Percentiles rank a stretch among this genome's conserved stretches.
Conservation (phyloP, 176 grass and related monocot species). For the Dactylis glomerata region DNA sequence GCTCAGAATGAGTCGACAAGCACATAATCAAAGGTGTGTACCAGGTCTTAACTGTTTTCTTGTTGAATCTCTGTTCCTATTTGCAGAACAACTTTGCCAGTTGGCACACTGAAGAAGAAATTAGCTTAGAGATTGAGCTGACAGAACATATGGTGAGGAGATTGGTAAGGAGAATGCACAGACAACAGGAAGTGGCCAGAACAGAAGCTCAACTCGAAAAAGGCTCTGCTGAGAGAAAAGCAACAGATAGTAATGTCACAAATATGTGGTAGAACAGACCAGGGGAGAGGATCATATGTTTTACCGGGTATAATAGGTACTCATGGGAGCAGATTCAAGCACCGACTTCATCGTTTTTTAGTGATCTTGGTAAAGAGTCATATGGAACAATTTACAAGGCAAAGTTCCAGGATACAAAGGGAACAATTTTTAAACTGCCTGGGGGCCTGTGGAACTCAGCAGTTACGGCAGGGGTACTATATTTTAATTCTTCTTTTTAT, state of each 20-base stretch:
- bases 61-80: slow-evolving; percentile 4
- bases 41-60: slow-evolving; percentile 5
- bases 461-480: slow-evolving; percentile 65
- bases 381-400: slow-evolving; percentile 80
- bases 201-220: slow-evolving; percentile 25
- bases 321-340: slow-evolving; percentile 71
- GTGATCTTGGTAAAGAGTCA: slow-evolving; percentile 47
- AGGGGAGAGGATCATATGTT: slow-evolving; percentile 4
- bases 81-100: slow-evolving; percentile 7
- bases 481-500: neutral
- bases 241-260: neutral
- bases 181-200: slow-evolving; percentile 20
- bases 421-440: slow-evolving; percentile 52
- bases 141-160: slow-evolving; percentile 27
- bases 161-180: slow-evolving; percentile 21
- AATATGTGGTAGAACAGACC: slow-evolving; percentile 29
- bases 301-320: slow-evolving; percentile 41
- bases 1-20: no score
- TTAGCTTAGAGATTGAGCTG: slow-evolving; percentile 37
- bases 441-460: slow-evolving; percentile 46
- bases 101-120: slow-evolving; percentile 41
- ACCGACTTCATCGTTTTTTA: slow-evolving; percentile 21
- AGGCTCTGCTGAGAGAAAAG: slow-evolving; percentile 12
- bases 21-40: neutral
- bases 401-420: slow-evolving; percentile 60